Base-by-base conservation (phyloP, 2,329 filamentous ascomycete species). In the Colletotrichum sidae region DNA sequence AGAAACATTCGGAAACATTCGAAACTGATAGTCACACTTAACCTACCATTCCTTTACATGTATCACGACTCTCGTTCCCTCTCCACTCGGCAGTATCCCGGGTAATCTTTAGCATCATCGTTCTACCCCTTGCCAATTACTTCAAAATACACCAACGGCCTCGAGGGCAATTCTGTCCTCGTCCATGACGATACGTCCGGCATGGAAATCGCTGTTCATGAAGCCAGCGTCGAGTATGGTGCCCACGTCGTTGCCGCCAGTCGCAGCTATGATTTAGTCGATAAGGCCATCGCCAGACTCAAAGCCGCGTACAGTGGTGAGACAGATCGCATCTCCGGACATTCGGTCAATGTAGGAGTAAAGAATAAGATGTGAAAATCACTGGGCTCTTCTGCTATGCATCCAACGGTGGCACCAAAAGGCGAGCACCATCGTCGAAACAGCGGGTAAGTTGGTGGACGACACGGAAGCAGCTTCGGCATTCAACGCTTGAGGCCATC, bases 121-220 rank as follows among this genome's bases (percentile, higher is more conserved):
- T 25, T 5, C 25, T 4, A 4, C 25, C 4, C 5, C 25, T 25
- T 5, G 25, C 4, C 4, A 41, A 51, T 61, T 51, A 38, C 59
- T 33, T 45, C 12, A 8, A 56, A 61, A 13, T 61, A 56, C 45
- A 50, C 38, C 34, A 56, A 51, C 15, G 56, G 51, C 52, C 59
- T 56, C 38, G 52, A 39, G 33, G 60, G 35, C 17, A 53, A 72
- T 46, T 77, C 76, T 66, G 75, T 90, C 69, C 83, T 92, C 45
- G 76, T 92, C 71, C 81, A 91, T 51, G 89, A 89, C 49, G 90
- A 88, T 45, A 85, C 86, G 2, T 83, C 84, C 13, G 89, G 89
- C 55, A 88, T 92, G 45, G 89, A 89, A 38, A 87, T 83, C 68
- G 82, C 78, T 59, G 85, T 88, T 10, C 88, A 89, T 55, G 84